Base-by-base conservation (phyloP, 2,329 filamentous ascomycete genomes). In the Diaporthe helianthi region DNA sequence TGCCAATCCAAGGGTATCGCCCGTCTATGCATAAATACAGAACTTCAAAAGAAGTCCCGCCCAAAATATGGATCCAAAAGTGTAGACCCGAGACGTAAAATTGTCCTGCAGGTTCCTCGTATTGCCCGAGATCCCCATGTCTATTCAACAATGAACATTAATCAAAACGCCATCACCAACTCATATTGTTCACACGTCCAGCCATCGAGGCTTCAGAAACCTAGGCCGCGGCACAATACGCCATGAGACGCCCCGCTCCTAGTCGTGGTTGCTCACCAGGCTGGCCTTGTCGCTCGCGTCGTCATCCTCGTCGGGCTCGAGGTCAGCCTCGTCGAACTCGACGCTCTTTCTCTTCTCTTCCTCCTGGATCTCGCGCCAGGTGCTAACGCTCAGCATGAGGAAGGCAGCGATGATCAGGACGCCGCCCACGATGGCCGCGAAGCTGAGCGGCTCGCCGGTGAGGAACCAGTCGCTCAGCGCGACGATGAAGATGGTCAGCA, bases 401-500 rank as follows among this genome's bases (percentile, higher is more conserved):
- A 99, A 99, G 0, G 96, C 96, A 1, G 88, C 85, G 69, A 97
- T 92, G 76, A 99, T 99, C 75, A 98, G 84, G 33, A 92, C 76
- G 0, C 96, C 95, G n/a, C 96, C 96, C 0, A 89, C 76, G 15
- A 98, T 85, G 4, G 95, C 92, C 0, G 94, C 92, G 4, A 85
- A 82, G 64, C 90, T 92, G 24, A 97, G 83, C 0, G 92, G 88
- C 74, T 91, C 86, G 61, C 95, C 93, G 0, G 93, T 97, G 52
- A 94, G 84, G 68, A 94, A 78, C 89, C 96, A 97, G 80, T 99
- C 96, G 67, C 93, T 93, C 36, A 98, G 83, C 0, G 95, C 96
- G 8, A 99, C 96, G 71, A 98, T 89, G 84, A 99, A 98, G 73
- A 99, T 99, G 26, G 96, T 99, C 55, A 99, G 85, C 36, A 99